Conservation (phyloP, 2,329 filamentous ascomycete genomes). For the Arachnopeziza araneosa region DNA sequence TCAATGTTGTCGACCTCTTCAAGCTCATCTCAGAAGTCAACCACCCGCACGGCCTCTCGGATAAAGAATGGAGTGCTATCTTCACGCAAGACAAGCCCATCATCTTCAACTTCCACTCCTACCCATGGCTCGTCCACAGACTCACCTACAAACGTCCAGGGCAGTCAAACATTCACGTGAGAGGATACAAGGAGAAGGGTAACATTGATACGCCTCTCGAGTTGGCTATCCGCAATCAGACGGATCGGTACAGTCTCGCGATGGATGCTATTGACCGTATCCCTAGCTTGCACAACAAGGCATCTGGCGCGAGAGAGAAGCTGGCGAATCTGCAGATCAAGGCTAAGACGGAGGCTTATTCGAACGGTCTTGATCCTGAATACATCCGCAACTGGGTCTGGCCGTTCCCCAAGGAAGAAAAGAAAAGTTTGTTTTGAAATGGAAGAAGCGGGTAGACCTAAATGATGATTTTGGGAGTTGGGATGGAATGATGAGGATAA, state of each 20-base stretch:
- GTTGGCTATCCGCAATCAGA: conserved; percentile 70
- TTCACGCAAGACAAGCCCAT: conserved; percentile 69
- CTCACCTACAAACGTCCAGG: conserved; percentile 71
- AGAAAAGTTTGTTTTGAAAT: neutral
- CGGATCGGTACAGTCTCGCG: conserved; percentile 70
- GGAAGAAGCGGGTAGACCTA: neutral
- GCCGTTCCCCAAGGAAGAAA: conserved; percentile 19
- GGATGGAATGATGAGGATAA: neutral
- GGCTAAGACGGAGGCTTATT: conserved; percentile 59
- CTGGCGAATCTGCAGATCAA: conserved; percentile 60
- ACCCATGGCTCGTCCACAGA: conserved; percentile 74
- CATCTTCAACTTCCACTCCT: conserved; percentile 82
- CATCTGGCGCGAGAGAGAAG: conserved; percentile 54
- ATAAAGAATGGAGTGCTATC: conserved; percentile 59
- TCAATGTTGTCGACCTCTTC: conserved; percentile 78
- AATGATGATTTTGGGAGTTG: neutral
- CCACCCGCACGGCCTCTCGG: conserved; percentile 67
- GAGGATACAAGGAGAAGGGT: conserved; percentile 76
- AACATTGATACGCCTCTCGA: conserved; percentile 80
- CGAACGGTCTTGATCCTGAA: conserved; percentile 62
- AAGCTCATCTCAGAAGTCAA: conserved; percentile 65
- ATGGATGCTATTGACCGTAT: conserved; percentile 72
- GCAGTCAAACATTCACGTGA: conserved; percentile 63
- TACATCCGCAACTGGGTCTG: conserved; percentile 27
- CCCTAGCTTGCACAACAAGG: conserved; percentile 56